These are phyloP conservation scores for Venturia carpophila DNA, from an alignment of 2,329 filamentous ascomycete species.

Conservation along the genomic window DNA sequence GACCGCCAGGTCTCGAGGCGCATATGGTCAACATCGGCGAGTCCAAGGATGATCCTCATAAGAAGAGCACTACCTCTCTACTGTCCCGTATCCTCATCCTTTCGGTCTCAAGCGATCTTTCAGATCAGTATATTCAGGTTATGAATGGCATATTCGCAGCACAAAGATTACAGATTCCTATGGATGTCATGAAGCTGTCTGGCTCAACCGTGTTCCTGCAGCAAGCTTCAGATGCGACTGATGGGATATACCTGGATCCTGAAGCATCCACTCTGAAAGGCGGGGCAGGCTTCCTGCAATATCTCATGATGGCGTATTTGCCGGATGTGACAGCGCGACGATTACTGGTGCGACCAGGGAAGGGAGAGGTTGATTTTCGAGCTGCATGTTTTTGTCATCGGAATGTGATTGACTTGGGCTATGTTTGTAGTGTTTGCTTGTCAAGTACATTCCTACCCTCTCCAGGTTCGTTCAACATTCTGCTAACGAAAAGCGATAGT, in stretches of 20 bases:
- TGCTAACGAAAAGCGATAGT: conserved; percentile 7
- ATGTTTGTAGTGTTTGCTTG: conserved; percentile 91
- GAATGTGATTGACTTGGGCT: conserved; percentile 82
- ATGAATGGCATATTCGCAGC: conserved; percentile 99
- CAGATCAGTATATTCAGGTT: conserved; percentile 89
- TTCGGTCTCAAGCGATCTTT: conserved; percentile 80
- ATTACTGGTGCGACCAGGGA: conserved; percentile 68
- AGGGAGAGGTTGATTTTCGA: conserved; percentile 86
- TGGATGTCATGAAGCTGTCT: conserved; percentile 82
- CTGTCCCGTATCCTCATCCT: conserved; percentile 81
- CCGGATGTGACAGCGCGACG: conserved; percentile 58
- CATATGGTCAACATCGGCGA: conserved; percentile 5
- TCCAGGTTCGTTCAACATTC: background rate
- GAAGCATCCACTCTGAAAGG: conserved; percentile 26
- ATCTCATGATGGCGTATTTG: conserved; percentile 90
- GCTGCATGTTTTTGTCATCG: conserved; percentile 98
- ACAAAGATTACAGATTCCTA: conserved; percentile 76
- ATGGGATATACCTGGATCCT: conserved; percentile 60
- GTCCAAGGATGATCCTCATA: background rate
- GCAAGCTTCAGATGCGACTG: conserved; percentile 72
- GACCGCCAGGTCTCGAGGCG: conserved; percentile 38
- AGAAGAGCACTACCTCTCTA: conserved; percentile 36
- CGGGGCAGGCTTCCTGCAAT: conserved; percentile 64
- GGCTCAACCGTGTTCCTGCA: conserved; percentile 88
- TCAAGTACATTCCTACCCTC: conserved; percentile 51